Conservation (phyloP, 768 basidiomycete genomes). For the Kwoniella botswanensis region DNA sequence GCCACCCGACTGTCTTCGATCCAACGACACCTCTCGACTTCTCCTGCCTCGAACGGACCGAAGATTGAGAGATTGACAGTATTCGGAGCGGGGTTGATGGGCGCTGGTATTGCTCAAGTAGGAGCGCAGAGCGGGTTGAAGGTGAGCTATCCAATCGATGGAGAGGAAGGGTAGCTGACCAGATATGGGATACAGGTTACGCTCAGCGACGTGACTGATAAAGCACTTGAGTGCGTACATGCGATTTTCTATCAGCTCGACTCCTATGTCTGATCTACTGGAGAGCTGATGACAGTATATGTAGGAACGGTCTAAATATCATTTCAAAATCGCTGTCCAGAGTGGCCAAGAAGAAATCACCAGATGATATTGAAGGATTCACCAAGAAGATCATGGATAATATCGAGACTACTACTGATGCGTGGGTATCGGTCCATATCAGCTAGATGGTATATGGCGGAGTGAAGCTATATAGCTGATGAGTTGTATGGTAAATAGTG, state of each 20-base stretch:
- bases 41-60: background rate
- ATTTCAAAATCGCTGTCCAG: constrained; percentile 60
- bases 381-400: constrained; percentile 54
- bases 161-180: background rate
- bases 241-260: background rate
- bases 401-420: constrained; percentile 58
- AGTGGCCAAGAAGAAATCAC: constrained; percentile 57
- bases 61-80: constrained; percentile 57
- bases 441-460: background rate
- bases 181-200: constrained; percentile 47
- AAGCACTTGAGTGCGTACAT: constrained; percentile 48
- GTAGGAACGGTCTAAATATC: constrained; percentile 58
- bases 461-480: background rate
- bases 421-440: constrained; percentile 41
- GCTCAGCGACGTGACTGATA: constrained; percentile 58
- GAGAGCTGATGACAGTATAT: background rate
- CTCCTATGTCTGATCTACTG: background rate
- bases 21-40: constrained; percentile 35
- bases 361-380: constrained; percentile 49
- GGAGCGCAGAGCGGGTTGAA: constrained; percentile 60
- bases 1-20: constrained; percentile 24
- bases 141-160: constrained; percentile 31
- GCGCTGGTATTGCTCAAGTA: constrained; percentile 61
- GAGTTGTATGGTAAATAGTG: constrained; percentile 20
- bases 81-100: constrained; percentile 61